A percentile compares a stretch with the other conserved stretches of the same genome.
These are phyloP conservation scores for Kickxella alabastrina DNA, from an alignment of 192 early-diverging fungal species.

Conservation along the genomic window DNA sequence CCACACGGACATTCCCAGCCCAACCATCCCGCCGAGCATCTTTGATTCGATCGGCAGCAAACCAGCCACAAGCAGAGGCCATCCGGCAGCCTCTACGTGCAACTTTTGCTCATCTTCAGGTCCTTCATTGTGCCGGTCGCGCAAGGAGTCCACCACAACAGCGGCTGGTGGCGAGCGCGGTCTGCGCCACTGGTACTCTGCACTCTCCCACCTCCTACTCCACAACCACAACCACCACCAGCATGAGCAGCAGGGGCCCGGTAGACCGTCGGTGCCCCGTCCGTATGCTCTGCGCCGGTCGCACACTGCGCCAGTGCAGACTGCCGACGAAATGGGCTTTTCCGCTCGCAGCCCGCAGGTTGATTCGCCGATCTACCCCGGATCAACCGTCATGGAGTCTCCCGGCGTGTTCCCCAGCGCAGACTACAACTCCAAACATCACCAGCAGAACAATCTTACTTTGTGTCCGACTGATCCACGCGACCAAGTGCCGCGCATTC, in stretches of 20 bases:
- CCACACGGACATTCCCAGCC: constrained; percentile 46
- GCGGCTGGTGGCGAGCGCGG: no score
- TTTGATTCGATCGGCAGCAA: constrained; percentile 24
- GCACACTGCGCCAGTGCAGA: constrained; percentile 29
- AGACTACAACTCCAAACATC: no score
- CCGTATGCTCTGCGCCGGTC: constrained; percentile 16
- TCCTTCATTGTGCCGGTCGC: no score
- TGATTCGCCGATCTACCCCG: background rate
- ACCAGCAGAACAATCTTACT: no score
- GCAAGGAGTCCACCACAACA: no score
- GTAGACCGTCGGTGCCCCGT: background rate
- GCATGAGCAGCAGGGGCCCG: background rate
- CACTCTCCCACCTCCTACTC: constrained; percentile 13
- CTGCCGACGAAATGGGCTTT: constrained; percentile 12
- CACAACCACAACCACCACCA: background rate
- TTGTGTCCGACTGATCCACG: no score
- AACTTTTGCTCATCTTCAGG: background rate
- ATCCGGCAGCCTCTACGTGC: background rate
- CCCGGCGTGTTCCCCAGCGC: no score
- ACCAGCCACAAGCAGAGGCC: background rate
- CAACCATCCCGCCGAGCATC: constrained; percentile 32
- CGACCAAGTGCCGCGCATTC: no score
- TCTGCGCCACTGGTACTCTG: constrained; percentile 41
- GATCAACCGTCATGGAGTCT: no score
- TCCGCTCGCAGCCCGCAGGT: no score